These are phyloP conservation scores for Coniochaeta sp. DNA, from an alignment of 2,329 filamentous ascomycete genomes.

Conservation along the genomic window DNA sequence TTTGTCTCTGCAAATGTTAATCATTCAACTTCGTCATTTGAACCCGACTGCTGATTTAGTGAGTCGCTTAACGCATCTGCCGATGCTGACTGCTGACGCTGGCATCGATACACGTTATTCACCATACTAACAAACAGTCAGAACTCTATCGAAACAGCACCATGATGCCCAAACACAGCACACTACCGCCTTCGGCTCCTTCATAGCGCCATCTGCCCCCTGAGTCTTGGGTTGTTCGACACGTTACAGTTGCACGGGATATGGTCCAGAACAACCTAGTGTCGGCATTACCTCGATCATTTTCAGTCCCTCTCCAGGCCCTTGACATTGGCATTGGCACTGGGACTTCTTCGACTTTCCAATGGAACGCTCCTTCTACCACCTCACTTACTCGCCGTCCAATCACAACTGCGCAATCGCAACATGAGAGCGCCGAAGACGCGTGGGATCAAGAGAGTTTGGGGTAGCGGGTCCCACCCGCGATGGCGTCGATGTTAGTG, in stretches of 20 bases:
- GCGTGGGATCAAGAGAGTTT: too few relatives aligned
- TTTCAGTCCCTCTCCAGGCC: background rate
- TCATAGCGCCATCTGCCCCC: background rate
- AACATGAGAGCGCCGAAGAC: background rate
- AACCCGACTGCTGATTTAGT: background rate
- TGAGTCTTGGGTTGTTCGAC: background rate
- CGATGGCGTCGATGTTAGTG: background rate
- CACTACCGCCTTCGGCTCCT: background rate
- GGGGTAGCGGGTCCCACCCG: background rate
- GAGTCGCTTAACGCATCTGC: background rate
- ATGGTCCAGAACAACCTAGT: background rate
- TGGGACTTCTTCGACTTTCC: background rate
- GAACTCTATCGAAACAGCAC: background rate
- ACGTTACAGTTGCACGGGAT: slow-evolving; percentile 1
- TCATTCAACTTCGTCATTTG: too few relatives aligned
- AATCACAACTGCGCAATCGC: background rate
- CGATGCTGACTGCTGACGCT: background rate
- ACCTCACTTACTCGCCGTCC: background rate
- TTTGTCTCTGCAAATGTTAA: too few relatives aligned
- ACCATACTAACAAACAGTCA: background rate
- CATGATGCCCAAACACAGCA: background rate
- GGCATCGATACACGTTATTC: background rate
- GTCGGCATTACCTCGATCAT: slow-evolving; percentile 3
- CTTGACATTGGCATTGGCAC: too few relatives aligned
- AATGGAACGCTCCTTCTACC: background rate